Conservation (phyloP, 177 flowering plant genomes). For the Telopea speciosissima region DNA sequence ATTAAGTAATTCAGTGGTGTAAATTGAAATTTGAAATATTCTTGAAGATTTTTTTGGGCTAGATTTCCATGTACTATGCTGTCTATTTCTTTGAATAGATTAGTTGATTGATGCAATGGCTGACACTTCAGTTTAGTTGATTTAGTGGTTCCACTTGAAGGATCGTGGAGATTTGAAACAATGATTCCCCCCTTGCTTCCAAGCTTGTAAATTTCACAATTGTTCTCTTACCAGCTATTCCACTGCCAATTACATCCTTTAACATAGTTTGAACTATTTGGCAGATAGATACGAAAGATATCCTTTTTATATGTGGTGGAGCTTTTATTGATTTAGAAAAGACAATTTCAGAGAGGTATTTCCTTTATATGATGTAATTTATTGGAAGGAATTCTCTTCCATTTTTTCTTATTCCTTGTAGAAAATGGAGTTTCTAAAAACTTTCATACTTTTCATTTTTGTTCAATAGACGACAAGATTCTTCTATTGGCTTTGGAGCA, state of each 20-base stretch:
- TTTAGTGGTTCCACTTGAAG: not conserved
- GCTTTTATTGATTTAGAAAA: conserved; percentile 95
- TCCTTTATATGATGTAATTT: conserved; percentile 1
- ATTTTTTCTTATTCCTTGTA: not conserved
- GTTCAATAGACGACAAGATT: conserved; percentile 79
- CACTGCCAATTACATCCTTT: conserved; percentile 8
- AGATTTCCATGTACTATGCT: not conserved
- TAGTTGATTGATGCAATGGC: not conserved
- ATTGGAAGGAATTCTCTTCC: not conserved
- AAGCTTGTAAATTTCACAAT: not conserved
- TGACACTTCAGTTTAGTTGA: not conserved
- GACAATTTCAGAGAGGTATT: conserved; percentile 94
- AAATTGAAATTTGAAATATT: not conserved
- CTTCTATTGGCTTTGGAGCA: conserved; percentile 99
- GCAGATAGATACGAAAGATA: conserved; percentile 97
- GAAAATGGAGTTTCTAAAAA: not conserved
- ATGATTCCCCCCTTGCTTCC: not conserved
- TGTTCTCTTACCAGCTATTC: not conserved
- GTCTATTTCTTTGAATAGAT: not conserved
- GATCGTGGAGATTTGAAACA: not conserved
- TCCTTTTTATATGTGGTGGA: conserved; percentile 98
- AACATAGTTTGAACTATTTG: conserved; percentile 9
- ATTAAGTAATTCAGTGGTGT: too few relatives aligned
- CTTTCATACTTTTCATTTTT: not conserved
- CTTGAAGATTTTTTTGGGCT: not conserved